Base-by-base conservation (phyloP, 495 filamentous ascomycete genomes). In the Talaromyces ruber region DNA sequence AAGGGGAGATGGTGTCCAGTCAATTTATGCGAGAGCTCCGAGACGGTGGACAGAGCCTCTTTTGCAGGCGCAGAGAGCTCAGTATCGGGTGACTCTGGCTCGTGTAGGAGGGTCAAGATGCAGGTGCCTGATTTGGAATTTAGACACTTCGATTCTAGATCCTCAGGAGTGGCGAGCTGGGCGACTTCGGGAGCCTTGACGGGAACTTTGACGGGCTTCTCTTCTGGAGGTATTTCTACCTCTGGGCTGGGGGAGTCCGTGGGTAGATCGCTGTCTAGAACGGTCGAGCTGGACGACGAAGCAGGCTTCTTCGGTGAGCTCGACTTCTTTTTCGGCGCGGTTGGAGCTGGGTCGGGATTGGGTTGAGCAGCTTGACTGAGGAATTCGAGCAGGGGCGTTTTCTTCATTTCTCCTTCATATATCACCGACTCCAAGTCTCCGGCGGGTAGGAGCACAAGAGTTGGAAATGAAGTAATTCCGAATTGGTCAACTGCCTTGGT, bases 391-490 rank as follows among this genome's bases (percentile, higher is more conserved):
- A 98, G 87, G 34, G 84, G 80, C 22, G 88, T 82, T 74, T 96
- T 97, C 75, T 91, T 92, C 69, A 96, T 78, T 67, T 95, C 88
- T 8, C 94, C 93, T 22, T 90, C 80, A 69, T 93, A 97, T 29
- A 88, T 73, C 60, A 93, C 74, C 6, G 82, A 79, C 16, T 91
- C 85, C 18, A 81, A 71, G 24, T 86, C 84, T 18, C 86, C 88
- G 3, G 86, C 88, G 2, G 93, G 91, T 32, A 98, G 73, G 25
- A 98, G 81, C 21, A 98, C 75, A 9, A 99, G 76, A 0, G 88
- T 88, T 0, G 94, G 94, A 67, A 90, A 93, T 61, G 86, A 83
- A 7, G 79, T 77, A 22, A 98, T 78, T 58, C 87, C 89, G 62
- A 95, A 97, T 54, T 82, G 80, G 63, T 89, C 79, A 4, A 90